Percentiles rank a stretch among this genome's conserved stretches.
These are phyloP conservation scores for Solanum piurae DNA, from an alignment of 257 asterid genomes.

Conservation along the genomic window DNA sequence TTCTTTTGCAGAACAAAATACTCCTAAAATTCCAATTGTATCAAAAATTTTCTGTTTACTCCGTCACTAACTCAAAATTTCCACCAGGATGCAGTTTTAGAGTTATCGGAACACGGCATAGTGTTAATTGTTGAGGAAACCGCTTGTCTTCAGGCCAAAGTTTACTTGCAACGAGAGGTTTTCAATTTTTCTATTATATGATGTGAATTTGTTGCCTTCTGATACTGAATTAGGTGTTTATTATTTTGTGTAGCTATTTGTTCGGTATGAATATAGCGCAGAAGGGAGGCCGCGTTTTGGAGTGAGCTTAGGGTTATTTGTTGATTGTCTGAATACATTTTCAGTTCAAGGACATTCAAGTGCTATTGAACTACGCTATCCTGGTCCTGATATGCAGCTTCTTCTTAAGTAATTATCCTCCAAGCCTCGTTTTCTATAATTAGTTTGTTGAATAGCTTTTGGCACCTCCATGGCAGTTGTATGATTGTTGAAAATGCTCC, in stretches of 20 bases:
- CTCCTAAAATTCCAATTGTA: neutral
- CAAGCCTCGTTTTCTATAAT: neutral
- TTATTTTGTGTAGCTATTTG: constrained; percentile 42
- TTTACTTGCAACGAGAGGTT: constrained; percentile 86
- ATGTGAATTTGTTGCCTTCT: neutral
- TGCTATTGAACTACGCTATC: constrained; percentile 69
- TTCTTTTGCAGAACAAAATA: neutral
- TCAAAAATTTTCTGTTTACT: neutral
- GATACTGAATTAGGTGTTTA: neutral
- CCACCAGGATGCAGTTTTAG: constrained; percentile 71
- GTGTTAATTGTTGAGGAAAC: constrained; percentile 89
- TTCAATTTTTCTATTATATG: neutral
- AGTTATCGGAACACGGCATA: constrained; percentile 85
- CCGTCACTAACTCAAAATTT: neutral
- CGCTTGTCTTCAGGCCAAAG: constrained; percentile 93
- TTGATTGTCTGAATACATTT: constrained; percentile 79
- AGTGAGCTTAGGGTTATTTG: constrained; percentile 77
- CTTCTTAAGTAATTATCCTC: constrained; percentile 48
- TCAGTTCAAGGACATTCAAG: constrained; percentile 63
- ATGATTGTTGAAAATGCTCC: neutral
- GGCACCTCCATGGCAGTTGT: neutral
- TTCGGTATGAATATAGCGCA: constrained; percentile 60
- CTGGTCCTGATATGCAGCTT: constrained; percentile 97
- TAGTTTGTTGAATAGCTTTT: neutral
- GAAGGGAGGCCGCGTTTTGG: constrained; percentile 91